phyloP scores from a whole-genome alignment of 1,284 basidiomycete genomes.

The Cryptococcus sp. region DNA sequence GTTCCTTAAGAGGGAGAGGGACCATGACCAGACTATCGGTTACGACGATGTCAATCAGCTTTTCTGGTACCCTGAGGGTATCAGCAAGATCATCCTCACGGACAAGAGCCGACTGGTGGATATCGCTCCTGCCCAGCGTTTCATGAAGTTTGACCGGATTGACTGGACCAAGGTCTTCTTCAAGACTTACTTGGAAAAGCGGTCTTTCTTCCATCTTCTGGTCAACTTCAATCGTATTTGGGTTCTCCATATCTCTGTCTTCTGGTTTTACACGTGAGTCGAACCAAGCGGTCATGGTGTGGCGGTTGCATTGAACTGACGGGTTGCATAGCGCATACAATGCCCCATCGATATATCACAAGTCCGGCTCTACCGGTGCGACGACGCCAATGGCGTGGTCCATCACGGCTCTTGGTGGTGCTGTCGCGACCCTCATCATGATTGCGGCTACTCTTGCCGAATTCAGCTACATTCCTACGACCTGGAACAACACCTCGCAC shows the following conservation, averaged over 20 bases:
- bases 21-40: slow-evolving; percentile 94
- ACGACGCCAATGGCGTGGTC: slow-evolving; percentile 81
- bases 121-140: slow-evolving; percentile 80
- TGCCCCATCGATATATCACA: slow-evolving; percentile 78
- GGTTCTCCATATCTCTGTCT: slow-evolving; percentile 89
- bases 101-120: slow-evolving; percentile 90
- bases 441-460: slow-evolving; percentile 87
- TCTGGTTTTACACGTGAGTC: slow-evolving; percentile 80
- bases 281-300: not conserved
- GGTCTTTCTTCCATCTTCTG: slow-evolving; percentile 87
- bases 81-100: slow-evolving; percentile 81
- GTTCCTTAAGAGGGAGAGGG: slow-evolving; percentile 87
- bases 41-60: slow-evolving; percentile 99
- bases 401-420: slow-evolving; percentile 84
- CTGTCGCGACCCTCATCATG: slow-evolving; percentile 88
- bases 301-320: not conserved
- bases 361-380: slow-evolving; percentile 58
- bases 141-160: slow-evolving; percentile 91
- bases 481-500: slow-evolving; percentile 96
- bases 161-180: slow-evolving; percentile 94
- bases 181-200: slow-evolving; percentile 96
- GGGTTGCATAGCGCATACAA: slow-evolving; percentile 65
- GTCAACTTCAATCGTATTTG: slow-evolving; percentile 99
- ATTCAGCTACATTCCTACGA: slow-evolving; percentile 93
- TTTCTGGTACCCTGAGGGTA: slow-evolving; percentile 99